These are phyloP conservation scores for Lentinus brumalis DNA, from an alignment of 768 basidiomycete species.

Conservation along the genomic window DNA sequence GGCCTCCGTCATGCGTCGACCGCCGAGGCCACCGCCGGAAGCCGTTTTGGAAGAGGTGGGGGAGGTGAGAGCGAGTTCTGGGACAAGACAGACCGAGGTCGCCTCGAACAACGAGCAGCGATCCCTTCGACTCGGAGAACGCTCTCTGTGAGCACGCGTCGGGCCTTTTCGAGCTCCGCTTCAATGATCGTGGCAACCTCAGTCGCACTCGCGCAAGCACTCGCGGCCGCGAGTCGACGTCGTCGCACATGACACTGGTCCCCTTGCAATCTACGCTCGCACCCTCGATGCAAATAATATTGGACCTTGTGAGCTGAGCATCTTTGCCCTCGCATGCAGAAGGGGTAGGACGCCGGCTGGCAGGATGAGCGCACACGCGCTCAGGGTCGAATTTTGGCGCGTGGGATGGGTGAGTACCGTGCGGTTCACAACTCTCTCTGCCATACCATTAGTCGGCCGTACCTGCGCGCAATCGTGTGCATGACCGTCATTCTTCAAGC, in stretches of 20 bases:
- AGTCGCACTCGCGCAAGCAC: too few relatives aligned
- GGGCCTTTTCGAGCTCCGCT: slow-evolving; percentile 17
- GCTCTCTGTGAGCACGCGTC: slow-evolving; percentile 20
- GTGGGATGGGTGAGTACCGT: neutral
- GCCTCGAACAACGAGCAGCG: slow-evolving; percentile 31
- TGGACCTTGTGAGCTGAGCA: too few relatives aligned
- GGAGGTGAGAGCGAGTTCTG: slow-evolving; percentile 21
- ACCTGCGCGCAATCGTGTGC: neutral
- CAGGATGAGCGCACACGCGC: neutral
- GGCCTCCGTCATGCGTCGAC: slow-evolving; percentile 39
- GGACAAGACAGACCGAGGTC: slow-evolving; percentile 31
- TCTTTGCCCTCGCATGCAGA: too few relatives aligned
- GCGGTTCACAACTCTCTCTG: neutral
- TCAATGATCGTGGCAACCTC: slow-evolving; percentile 33
- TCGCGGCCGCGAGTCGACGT: neutral
- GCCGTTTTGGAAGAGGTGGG: slow-evolving; percentile 36
- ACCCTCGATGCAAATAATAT: too few relatives aligned
- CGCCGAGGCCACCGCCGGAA: slow-evolving; percentile 37
- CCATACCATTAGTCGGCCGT: neutral
- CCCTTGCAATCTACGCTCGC: too few relatives aligned
- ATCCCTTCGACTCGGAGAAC: slow-evolving; percentile 11
- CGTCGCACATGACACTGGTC: too few relatives aligned
- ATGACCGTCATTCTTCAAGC: too few relatives aligned
- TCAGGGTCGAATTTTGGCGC: neutral
- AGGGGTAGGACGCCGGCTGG: neutral